Base-by-base conservation (phyloP, 768 basidiomycete genomes). In the Nidula microcarpa region DNA sequence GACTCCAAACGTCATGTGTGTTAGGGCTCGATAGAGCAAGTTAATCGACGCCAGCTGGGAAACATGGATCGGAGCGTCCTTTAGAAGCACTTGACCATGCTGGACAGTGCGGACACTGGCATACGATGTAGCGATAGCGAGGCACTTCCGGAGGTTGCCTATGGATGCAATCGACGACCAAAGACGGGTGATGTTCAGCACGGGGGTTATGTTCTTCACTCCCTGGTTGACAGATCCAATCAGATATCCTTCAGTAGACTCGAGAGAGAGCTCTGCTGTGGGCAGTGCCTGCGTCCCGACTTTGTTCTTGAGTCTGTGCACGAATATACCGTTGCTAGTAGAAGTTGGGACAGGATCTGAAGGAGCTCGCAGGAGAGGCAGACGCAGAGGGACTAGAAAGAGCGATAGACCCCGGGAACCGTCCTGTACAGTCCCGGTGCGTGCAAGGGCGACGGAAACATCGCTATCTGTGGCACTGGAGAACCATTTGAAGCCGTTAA, bases 401-500 rank as follows among this genome's bases (percentile, higher is more conserved):
- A 91, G 80, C 1, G 87, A 90, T 10, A 91, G 76, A 0, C 79
- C 80, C 7, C 82, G 78, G 0, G 88, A 85, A 5, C 89, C 88
- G 10, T 73, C 66, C 47, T 71, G 57, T 30, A 63, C 54, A 0
- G 79, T 65, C 0, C 86, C 88, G 1, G 89, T 90, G 36, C 89
- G 84, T 5, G 87, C 90, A 5, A 91, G 71, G 1, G 86, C 87
- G 23, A 91, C 74, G 0, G 87, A 78, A 7, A 90, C 71, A 54
- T 91, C 73, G 56, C 85, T 82, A 59, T 91, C 90, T 0, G 88
- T 88, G 1, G 90, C 90, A 58, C 86, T 88, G 13, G 89, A 89
- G 66, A 91, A 91, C 89, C 89, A 91, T 68, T 90, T 91, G 65
- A 90, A 81, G 3, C 89, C 87, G 57, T 89, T 72, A 17, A 90